Evolutionary conservation across 2,329 filamentous ascomycete species (phyloP), one percentile per base, ranked within the genome.

Genomic region (Colletotrichum brevisporum): DNA sequence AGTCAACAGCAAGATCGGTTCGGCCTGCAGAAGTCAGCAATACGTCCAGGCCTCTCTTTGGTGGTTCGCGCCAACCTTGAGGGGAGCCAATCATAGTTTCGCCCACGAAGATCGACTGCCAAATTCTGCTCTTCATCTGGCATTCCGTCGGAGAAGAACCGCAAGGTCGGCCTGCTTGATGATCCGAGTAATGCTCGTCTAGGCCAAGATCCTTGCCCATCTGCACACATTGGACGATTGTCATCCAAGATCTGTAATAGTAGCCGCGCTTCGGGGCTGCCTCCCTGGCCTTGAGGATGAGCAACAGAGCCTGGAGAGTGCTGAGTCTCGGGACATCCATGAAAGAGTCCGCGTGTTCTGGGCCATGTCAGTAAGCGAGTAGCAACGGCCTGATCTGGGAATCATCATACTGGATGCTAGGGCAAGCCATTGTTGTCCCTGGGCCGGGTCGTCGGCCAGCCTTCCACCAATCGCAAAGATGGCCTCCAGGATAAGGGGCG

Each of bases 171-270:
- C 92, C 93, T 60, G 89, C 88, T 71, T 91, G 87, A 78, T 98
- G 96, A 52, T 91, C 89, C 67, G 92, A 90, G 71, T 90, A 90
- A 80, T 98, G 95, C 72, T 97, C 94, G 76, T 98, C 91, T 6
- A 98, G 84, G 21, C 94, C 94, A 39, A 98, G 84, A 77, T 98
- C 95, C 76, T 97, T 96, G 27, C 90, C 94, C 94, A 98, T 97
- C 54, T 94, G 92, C 8, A 97, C 92, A 71, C 95, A 94, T 70
- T 95, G 94, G 61, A 97, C 95, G 21, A 97, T 90, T 5, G 93
- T 94, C 90, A 98, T 97, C 95, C 96, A 98, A 0, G 96, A 98
- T 45, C 95, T 91, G 81, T 96, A 98, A 79, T 96, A 98, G 78
- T 98, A 98, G 1, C 96, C 96, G 69, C 94, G 90, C 77, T 97